Base-by-base conservation (phyloP, 352 stramenopile species). In the Globisporangium barbulae region DNA sequence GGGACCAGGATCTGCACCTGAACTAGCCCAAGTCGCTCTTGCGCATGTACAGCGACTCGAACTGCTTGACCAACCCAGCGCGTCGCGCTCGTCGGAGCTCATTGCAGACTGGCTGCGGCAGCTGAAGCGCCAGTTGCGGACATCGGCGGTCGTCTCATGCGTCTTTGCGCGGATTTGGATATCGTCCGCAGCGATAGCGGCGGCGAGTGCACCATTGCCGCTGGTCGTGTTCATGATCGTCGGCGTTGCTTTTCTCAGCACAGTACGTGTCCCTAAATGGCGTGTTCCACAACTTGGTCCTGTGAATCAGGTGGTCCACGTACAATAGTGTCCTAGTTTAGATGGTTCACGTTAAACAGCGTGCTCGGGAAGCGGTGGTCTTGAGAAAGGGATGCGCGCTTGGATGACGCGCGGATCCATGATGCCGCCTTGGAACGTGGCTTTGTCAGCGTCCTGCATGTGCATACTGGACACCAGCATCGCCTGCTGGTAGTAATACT, bases 31-130 rank as follows among this genome's bases (percentile, higher is more conserved):
- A 72, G 59, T 74, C 80, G 17, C 75, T 90, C 59, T 87, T 73
- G 31, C 71, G 83, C 53, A 90, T 91, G 83, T 88, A 91, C 71
- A 89, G 79, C 54, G 77, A 89, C 67, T 87, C 78, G 22, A 78
- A 76, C 54, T 88, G 78, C 58, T 61, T 79, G 30, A 47, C 56
- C 15, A 72, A 72, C 59, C 28, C 56, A 90, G 59, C 30, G 52
- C 22, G 31, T 70, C 59, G 10, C 77, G 73, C 65, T 76, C 70
- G 2, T 56, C 44, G 1, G 81, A 81, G 64, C 47, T 83, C 70
- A 90, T 76, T 10, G 81, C 78, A 2, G 68, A 64, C 28, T 59
- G 67, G 53, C 76, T 73, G 39, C 48, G 35, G 39, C 73, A 71
- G 35, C 39, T 56, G 53, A 90, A 87, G 30, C 61, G 59, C 81